Evolutionary conservation across 306 rosid species (phyloP), one percentile per base, ranked within the genome.

Genomic region (Aeschynomene evenia): DNA sequence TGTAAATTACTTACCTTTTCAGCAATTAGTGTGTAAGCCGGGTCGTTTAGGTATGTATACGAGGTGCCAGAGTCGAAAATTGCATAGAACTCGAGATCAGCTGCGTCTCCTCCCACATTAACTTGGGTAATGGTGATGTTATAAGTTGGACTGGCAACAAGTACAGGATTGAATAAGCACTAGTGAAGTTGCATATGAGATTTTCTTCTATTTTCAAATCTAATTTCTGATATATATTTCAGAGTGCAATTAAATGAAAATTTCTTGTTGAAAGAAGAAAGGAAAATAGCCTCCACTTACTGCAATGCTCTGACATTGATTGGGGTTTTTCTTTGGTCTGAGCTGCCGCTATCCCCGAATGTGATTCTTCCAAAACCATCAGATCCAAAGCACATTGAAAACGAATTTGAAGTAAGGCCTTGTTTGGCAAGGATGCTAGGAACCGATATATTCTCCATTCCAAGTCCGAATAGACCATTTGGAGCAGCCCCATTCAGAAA

Each of bases 391-490:
- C 99, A 91, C 96, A 95, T 87, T 42, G 99, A 87, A 75, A 95
- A 90, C 2, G 98, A 93, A 73, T 90, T 71, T 58, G 94, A 82
- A 50, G 88, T 82, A 48, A 83, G 64, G 51, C 90, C 90, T 21
- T 82, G 42, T 26, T 53, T 79, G 8, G 97, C 94, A 73, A 86
- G 84, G 77, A 85, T 69, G 81, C 90, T 93, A 18, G 98, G 98
- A 73, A 93, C 86, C 2, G 98, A 88, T 66, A 85, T 2, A 49
- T 62, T 58, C 1, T 70, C 81, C 77, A 93, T 82, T 29, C 98
- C 98, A 54, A 93, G 98, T 56, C 99, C 99, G 61, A 91, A 73
- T 39, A 95, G 81, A 71, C 99, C 99, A 55, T 91, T 87, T 9
- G 97, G 99, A 29, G 97, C 97, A 37, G 80, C 96, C 46, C 86